Percentiles rank a stretch among this genome's conserved stretches.
phyloP scores from a whole-genome alignment of 495 filamentous ascomycete species.

The Saxispiralis lemnorum region DNA sequence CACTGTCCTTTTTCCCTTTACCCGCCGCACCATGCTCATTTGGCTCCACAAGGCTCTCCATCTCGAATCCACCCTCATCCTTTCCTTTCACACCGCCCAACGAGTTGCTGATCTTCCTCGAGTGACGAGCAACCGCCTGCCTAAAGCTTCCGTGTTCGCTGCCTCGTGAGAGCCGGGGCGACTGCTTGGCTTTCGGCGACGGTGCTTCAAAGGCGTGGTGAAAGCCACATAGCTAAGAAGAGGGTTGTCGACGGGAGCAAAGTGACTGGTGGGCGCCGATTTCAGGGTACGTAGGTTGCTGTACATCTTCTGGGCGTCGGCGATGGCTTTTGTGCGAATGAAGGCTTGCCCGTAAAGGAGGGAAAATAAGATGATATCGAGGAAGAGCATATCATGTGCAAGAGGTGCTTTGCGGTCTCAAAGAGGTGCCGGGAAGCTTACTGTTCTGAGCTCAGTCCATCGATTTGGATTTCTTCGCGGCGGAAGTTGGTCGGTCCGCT shows the following conservation, averaged over 20 bases:
- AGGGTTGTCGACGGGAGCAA: slow-evolving; percentile 1
- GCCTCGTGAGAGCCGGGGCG: neutral
- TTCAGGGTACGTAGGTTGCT: slow-evolving; percentile 10
- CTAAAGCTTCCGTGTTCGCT: too few species aligned
- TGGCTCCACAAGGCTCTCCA: neutral
- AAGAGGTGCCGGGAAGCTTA: slow-evolving; percentile 10
- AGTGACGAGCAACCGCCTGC: neutral
- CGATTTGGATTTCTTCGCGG: slow-evolving; percentile 17
- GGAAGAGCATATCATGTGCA: too few species aligned
- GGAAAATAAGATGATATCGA: neutral
- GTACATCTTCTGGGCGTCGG: slow-evolving; percentile 15
- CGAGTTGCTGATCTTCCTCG: slow-evolving; percentile 9
- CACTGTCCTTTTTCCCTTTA: neutral
- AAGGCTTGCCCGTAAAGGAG: slow-evolving; percentile 12
- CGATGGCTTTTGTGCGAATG: slow-evolving; percentile 20
- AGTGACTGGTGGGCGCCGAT: slow-evolving; percentile 12
- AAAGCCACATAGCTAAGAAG: slow-evolving; percentile 8
- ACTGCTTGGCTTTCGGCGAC: neutral
- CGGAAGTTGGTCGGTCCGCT: slow-evolving; percentile 22
- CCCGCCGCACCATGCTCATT: neutral
- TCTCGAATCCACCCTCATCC: slow-evolving; percentile 9
- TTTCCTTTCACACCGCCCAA: slow-evolving; percentile 5
- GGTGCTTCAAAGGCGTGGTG: slow-evolving; percentile 6
- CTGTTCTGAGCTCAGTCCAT: slow-evolving; percentile 19
- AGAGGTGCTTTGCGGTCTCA: neutral